Evolutionary conservation across 2,329 filamentous ascomycete species (phyloP), one percentile per base, ranked within the genome.

Genomic region (Microthyrium microscopicum): DNA sequence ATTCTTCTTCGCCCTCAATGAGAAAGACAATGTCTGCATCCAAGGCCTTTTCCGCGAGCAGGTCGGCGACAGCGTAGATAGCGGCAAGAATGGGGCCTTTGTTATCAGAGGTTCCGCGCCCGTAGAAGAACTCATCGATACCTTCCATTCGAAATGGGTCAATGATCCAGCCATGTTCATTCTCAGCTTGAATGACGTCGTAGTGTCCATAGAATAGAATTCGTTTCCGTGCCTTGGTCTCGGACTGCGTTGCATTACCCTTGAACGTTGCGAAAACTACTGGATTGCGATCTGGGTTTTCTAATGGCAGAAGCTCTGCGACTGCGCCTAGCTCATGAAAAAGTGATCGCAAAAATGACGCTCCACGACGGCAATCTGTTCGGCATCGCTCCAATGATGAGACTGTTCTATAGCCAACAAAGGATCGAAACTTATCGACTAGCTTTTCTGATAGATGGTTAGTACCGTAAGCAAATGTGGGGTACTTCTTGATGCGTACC

Each of bases 141-240:
- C 89, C 89, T 32, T 77, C 77, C 48, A 95, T 67, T n/a, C 76
- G 67, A 51, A 95, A 98, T 0, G 89, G 91, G 41, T 95, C 81
- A 2, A 73, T 74, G 25, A 71, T 67, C 89, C 89, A 98, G 24
- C 71, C 70, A 37, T 77, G 73, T 41, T 79, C 79, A 24, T 77
- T 75, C 43, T 93, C 83, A 0, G 89, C 89, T 1, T 84, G 71
- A 3, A 98, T 89, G 3, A 98, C 85, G 49, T 98, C 89, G 60
- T 98, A 98, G 52, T 98, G 89, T 0, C 91, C 89, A 48, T 98
- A 98, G 52, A 98, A 98, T 0, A 98, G 60, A 6, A 95, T 81
- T 20, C 82, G 84, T 57, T 89, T 93, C 13, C 81, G 70, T n/a
- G n/a, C n/a, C n/a, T n/a, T n/a, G 18, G 70, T 62, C 18, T 69